Conservation (phyloP, 2,329 filamentous ascomycete genomes). For the Aspergillus caelatus region DNA sequence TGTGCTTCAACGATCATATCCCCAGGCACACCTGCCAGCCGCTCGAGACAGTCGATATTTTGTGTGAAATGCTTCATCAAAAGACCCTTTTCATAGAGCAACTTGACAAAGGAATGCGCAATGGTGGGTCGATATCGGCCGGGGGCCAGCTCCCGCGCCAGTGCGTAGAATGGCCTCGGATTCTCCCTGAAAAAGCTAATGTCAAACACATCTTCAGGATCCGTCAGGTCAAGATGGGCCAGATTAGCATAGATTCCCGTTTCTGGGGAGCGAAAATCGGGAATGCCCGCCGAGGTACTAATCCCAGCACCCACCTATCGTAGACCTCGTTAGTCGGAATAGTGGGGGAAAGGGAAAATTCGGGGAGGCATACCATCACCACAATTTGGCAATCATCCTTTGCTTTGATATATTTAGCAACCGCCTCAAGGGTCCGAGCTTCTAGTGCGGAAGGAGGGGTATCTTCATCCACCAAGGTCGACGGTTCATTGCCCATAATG, state of each 20-base stretch:
- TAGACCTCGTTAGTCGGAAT: neutral
- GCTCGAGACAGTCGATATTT: constrained; percentile 95
- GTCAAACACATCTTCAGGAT: constrained; percentile 92
- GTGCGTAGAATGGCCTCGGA: constrained; percentile 86
- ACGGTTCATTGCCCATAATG: constrained; percentile 84
- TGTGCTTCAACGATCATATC: constrained; percentile 90
- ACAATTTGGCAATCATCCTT: constrained; percentile 72
- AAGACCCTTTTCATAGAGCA: constrained; percentile 77
- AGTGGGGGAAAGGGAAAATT: constrained; percentile 10
- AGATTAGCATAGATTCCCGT: constrained; percentile 95
- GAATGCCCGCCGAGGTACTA: constrained; percentile 61
- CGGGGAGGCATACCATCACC: constrained; percentile 63
- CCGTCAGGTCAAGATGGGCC: constrained; percentile 78
- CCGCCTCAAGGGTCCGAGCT: constrained; percentile 68
- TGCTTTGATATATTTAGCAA: constrained; percentile 79
- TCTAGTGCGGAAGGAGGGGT: constrained; percentile 67
- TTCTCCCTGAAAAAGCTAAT: constrained; percentile 84
- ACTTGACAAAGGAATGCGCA: constrained; percentile 82
- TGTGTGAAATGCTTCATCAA: constrained; percentile 91
- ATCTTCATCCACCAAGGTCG: constrained; percentile 65
- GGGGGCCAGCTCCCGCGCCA: constrained; percentile 90
- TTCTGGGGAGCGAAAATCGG: constrained; percentile 90
- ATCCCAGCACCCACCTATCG: constrained; percentile 80
- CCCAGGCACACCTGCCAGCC: constrained; percentile 77
- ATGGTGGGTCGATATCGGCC: constrained; percentile 87